Percentiles rank a stretch among this genome's conserved stretches.
These are phyloP conservation scores for Fomitopsis schrenkii DNA, from an alignment of 1,284 basidiomycete genomes.

Conservation along the genomic window DNA sequence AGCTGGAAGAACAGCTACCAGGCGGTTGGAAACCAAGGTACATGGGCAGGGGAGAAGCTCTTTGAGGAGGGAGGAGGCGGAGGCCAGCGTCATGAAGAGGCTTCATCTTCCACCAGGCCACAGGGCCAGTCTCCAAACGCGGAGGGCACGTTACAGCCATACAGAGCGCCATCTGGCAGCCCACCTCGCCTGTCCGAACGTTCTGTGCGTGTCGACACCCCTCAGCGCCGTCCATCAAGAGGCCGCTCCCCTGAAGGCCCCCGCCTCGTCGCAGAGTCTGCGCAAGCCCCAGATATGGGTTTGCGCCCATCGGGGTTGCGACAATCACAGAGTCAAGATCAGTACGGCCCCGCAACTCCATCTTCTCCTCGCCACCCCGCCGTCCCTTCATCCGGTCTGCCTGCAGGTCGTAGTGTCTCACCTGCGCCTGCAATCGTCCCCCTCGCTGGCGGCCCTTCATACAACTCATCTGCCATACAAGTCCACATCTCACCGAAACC, in stretches of 20 bases:
- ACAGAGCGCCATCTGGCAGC: conserved; percentile 9
- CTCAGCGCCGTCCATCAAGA: conserved; percentile 12
- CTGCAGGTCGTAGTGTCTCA: conserved; percentile 30
- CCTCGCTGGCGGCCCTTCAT: conserved; percentile 54
- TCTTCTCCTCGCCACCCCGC: conserved; percentile 43
- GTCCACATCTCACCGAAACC: conserved; percentile 60
- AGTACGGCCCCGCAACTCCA: conserved; percentile 29
- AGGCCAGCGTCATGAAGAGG: conserved; percentile 7
- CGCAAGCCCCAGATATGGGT: conserved; percentile 24
- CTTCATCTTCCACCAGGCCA: conserved; percentile 10
- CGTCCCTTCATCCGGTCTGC: conserved; percentile 36
- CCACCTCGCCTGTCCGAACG: conserved; percentile 11
- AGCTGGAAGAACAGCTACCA: conserved; percentile 21
- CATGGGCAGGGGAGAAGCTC: conserved; percentile 24
- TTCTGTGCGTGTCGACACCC: conserved; percentile 11
- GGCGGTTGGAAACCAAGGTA: conserved; percentile 8
- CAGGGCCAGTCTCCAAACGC: conserved; percentile 16
- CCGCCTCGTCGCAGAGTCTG: conserved; percentile 8
- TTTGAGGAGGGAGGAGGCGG: conserved; percentile 7
- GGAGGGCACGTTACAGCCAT: conserved; percentile 12
- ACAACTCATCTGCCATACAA: conserved; percentile 34
- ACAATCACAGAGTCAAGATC: conserved; percentile 13
- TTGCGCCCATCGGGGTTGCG: conserved; percentile 21
- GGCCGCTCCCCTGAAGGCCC: conserved; percentile 8
- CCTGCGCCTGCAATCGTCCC: conserved; percentile 38